Evolutionary conservation across 2,329 filamentous ascomycete species (phyloP).

Genomic region (Beauveria varroae): DNA sequence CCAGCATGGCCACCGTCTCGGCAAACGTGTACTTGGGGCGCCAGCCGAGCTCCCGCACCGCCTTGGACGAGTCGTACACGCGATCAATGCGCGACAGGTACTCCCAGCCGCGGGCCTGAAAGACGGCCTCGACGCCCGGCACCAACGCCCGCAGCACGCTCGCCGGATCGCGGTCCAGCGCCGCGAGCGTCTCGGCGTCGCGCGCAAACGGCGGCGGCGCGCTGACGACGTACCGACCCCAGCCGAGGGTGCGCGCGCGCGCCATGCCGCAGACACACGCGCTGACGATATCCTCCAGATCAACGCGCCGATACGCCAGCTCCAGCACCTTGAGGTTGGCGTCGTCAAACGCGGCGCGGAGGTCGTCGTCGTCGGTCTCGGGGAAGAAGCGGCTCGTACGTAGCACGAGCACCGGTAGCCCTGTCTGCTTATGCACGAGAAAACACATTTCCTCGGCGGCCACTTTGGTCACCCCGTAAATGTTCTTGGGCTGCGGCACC

Average conservation of each 20-base stretch:
- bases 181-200: conserved; percentile 22
- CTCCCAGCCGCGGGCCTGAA: conserved; percentile 25
- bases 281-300: conserved; percentile 35
- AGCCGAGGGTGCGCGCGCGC: conserved; percentile 24
- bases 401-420: conserved; percentile 34
- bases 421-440: conserved; percentile 30
- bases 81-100: conserved; percentile 33
- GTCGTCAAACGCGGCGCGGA: conserved; percentile 27
- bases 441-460: conserved; percentile 41
- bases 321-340: conserved; percentile 43
- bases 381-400: conserved; percentile 43
- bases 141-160: conserved; percentile 19
- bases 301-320: conserved; percentile 36
- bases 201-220: conserved; percentile 33
- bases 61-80: conserved; percentile 37
- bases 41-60: conserved; percentile 35
- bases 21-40: conserved; percentile 33
- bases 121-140: background rate
- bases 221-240: conserved; percentile 36
- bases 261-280: conserved; percentile 33
- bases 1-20: conserved; percentile 26
- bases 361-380: conserved; percentile 37
- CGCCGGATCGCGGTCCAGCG: conserved; percentile 26
- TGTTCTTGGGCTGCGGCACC: conserved; percentile 36
- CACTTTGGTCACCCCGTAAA: conserved; percentile 41